These are phyloP conservation scores for Ophiostoma tasmaniense DNA, from an alignment of 2,329 filamentous ascomycete genomes.

Conservation along the genomic window DNA sequence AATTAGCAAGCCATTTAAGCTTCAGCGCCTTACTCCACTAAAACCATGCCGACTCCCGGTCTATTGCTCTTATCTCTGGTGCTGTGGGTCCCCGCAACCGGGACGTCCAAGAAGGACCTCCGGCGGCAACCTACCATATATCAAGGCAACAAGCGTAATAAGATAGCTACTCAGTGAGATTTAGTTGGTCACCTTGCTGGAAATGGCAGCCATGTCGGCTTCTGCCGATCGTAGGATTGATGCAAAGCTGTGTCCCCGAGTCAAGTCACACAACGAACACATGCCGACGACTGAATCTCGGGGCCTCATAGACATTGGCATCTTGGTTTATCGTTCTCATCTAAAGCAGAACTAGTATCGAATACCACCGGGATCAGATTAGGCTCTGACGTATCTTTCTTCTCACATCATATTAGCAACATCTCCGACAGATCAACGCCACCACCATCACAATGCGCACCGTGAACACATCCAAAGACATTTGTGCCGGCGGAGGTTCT, in stretches of 20 bases:
- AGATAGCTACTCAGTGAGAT: background rate
- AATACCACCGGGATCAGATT: background rate
- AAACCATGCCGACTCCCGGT: background rate
- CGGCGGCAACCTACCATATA: background rate
- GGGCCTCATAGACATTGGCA: background rate
- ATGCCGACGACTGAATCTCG: background rate
- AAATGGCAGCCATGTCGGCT: background rate
- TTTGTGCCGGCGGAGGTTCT: background rate
- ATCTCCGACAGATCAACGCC: background rate
- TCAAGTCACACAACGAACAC: background rate
- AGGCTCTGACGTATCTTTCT: background rate
- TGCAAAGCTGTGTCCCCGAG: background rate
- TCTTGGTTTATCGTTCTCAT: background rate
- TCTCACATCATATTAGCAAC: background rate
- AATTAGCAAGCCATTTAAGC: background rate
- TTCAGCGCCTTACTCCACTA: background rate
- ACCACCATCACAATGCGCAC: background rate
- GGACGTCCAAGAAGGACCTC: background rate
- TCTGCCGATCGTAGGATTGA: background rate
- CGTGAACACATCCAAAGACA: background rate
- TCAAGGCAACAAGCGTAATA: background rate
- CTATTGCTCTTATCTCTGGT: background rate
- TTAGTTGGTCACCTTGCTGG: background rate
- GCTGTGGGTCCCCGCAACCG: background rate
- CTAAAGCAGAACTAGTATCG: background rate